Evolutionary conservation across 177 flowering plant species (phyloP).

Genomic region (Vitis hybrid): DNA sequence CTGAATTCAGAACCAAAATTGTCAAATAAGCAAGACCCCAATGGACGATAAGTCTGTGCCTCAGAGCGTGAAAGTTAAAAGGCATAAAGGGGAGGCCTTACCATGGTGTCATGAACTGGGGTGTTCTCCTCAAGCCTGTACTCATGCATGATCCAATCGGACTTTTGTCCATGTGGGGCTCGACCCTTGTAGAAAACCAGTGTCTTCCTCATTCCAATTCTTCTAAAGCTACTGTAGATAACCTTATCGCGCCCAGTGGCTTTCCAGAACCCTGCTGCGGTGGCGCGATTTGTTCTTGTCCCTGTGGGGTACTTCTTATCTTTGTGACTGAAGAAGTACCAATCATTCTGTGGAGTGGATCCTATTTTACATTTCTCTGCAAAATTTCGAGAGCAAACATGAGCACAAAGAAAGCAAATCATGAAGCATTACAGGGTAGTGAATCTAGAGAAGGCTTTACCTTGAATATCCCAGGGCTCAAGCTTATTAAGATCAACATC

Average conservation of each 20-base stretch:
- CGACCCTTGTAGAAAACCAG: constrained; percentile 87
- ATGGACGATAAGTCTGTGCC: no score
- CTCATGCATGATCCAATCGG: constrained; percentile 99
- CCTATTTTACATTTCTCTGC: constrained; percentile 86
- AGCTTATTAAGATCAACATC: constrained; percentile 95
- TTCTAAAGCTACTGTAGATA: constrained; percentile 55
- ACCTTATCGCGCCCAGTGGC: constrained; percentile 97
- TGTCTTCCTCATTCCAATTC: constrained; percentile 96
- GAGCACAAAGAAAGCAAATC: not conserved
- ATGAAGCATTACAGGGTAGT: no score
- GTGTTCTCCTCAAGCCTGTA: constrained; percentile 76
- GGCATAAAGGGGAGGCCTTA: constrained; percentile 21
- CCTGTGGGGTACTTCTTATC: constrained; percentile 97
- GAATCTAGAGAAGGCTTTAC: constrained; percentile 19
- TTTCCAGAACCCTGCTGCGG: constrained; percentile 95
- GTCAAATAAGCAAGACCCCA: no score
- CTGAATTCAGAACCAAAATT: constrained; percentile 12
- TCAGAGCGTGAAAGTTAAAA: not conserved
- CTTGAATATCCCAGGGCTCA: constrained; percentile 96
- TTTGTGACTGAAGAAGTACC: constrained; percentile 99
- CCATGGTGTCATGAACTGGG: constrained; percentile 25
- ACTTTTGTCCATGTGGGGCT: constrained; percentile 96
- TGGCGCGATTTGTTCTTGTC: constrained; percentile 88
- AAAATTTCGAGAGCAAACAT: not conserved
- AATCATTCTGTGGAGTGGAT: constrained; percentile 85